A percentile compares a stretch with the other conserved stretches of the same genome.
Conservation (phyloP, 345 rosid species). For the Eucalyptus paniculata region DNA sequence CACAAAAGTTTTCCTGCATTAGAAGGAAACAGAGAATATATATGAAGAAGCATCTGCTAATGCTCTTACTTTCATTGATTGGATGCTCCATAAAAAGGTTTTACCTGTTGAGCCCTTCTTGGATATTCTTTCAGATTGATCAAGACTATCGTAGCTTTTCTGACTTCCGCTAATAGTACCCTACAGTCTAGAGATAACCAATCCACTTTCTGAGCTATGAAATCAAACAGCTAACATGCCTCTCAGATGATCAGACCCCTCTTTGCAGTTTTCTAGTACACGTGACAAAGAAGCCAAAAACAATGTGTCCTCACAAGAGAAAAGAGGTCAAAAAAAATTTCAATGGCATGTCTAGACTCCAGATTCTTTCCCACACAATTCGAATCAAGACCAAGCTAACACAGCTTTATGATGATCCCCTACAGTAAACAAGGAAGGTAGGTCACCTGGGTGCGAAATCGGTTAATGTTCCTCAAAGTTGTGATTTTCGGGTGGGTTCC, state of each 20-base stretch:
- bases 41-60: background rate
- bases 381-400: background rate
- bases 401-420: background rate
- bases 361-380: background rate
- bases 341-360: background rate
- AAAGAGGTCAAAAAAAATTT: background rate
- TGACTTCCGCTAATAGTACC: background rate
- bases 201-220: background rate
- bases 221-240: background rate
- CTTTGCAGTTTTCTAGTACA: background rate
- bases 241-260: background rate
- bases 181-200: background rate
- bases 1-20: background rate
- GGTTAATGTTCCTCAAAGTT: constrained; percentile 71
- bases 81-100: background rate
- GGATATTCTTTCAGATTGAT: background rate
- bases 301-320: background rate
- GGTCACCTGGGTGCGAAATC: constrained; percentile 72
- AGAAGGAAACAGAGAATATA: background rate
- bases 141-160: background rate
- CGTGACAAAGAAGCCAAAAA: background rate
- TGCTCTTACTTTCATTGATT: background rate
- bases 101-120: background rate
- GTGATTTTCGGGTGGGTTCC: constrained; percentile 94
- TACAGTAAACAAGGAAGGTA: background rate